Base-by-base conservation (phyloP, 1,284 basidiomycete genomes). In the Trametes sp. region DNA sequence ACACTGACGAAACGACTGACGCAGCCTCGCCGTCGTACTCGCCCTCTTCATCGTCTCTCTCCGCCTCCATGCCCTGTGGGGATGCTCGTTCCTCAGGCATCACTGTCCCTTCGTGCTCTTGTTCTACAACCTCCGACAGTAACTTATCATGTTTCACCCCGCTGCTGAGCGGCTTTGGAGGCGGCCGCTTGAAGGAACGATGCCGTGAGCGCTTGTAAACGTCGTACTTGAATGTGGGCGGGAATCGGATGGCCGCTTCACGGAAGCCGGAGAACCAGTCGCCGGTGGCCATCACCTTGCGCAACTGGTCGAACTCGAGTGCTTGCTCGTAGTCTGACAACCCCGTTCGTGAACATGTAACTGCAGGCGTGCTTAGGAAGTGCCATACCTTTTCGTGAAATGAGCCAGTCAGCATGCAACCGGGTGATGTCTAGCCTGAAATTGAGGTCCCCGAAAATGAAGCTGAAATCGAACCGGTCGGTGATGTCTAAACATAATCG, bases 151-250 rank as follows among this genome's bases (percentile, higher is more conserved):
- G 72, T 7, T 62, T 46, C 50, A 60, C 70, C 64, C 48, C 71
- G 77, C 66, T 76, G 77, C 67, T 77, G 77, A 19, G 75, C 2
- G 74, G 62, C 29, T 52, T 56, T 19, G 51, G 49, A 45, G 62
- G 48, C 24, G 76, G 11, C 74, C 77, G 44, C 63, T 61, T 64
- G 73, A 78, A 31, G 75, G 79, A 63, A 28, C 57, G 62, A 38
- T 65, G 60, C 52, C 62, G 63, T 16, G 79, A 75, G 24, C 81
- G 81, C 70, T 85, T 87, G 42, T 82, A 74, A 11, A 94, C 90
- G 65, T 94, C 88, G 69, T 93, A 94, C 72, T 94, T 94, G 82
- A 94, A 94, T 0, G 93, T 94, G 0, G 92, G 92, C 6, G 91
- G 87, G 66, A 94, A 94, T 63, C 84, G 72, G 57, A 94, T 93